A percentile compares a stretch with the other conserved stretches of the same genome.
phyloP scores from a whole-genome alignment of 164 flowering plant species.

The Umbellularia californica region DNA sequence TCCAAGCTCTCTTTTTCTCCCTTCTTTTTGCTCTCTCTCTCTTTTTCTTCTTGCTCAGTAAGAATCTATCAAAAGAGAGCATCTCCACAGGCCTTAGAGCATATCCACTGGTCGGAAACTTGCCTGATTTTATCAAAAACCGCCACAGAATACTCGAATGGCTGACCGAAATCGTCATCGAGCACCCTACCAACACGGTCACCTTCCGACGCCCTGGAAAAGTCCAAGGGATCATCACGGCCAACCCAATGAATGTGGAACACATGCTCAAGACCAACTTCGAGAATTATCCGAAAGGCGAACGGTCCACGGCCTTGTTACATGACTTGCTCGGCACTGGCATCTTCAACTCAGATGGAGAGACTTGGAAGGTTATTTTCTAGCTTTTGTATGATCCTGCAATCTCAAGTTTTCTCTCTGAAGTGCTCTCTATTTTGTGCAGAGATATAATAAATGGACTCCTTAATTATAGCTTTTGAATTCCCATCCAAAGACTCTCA shows the following conservation, averaged over 20 bases:
- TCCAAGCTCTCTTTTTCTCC: conserved; percentile 9
- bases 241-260: conserved; percentile 9
- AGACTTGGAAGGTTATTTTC: conserved; percentile 9
- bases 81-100: conserved; percentile 29
- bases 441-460: no score
- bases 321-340: conserved; percentile 13
- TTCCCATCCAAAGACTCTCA: no score
- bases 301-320: not conserved
- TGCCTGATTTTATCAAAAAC: conserved; percentile 7
- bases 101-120: conserved; percentile 7
- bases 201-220: not conserved
- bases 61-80: conserved; percentile 2
- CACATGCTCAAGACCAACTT: conserved; percentile 9
- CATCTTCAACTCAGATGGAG: conserved; percentile 14
- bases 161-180: conserved; percentile 7
- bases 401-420: no score
- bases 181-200: conserved; percentile 2
- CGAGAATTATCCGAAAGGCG: conserved; percentile 9
- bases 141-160: conserved; percentile 13
- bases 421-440: no score
- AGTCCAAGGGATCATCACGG: not conserved
- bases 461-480: no score
- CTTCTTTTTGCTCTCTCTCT: conserved; percentile 17
- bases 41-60: conserved; percentile 16
- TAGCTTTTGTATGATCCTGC: no score